phyloP scores from a whole-genome alignment of 805 yeast species.

The Brettanomyces sp. region DNA sequence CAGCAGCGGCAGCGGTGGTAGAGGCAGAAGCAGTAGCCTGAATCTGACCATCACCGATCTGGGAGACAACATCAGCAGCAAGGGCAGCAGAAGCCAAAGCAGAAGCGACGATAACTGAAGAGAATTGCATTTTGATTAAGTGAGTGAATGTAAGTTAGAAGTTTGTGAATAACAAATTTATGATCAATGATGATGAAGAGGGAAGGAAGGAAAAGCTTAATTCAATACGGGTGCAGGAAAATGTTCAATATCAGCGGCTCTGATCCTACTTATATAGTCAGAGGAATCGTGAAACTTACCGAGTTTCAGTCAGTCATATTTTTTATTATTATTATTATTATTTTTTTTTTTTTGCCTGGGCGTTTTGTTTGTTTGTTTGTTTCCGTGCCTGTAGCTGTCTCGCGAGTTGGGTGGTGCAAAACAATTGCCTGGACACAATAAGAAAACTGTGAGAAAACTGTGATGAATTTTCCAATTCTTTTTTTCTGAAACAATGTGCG shows the following conservation, averaged over 20 bases:
- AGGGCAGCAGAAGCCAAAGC: constrained; percentile 25
- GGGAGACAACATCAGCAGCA: constrained; percentile 34
- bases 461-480: no score
- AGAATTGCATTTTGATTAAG: constrained; percentile 14
- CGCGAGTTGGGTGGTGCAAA: no score
- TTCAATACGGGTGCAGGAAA: no score
- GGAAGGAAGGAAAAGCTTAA: not conserved
- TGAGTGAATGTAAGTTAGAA: constrained; percentile 2
- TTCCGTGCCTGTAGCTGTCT: no score
- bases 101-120: constrained; percentile 13
- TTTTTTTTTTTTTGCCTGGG: not conserved
- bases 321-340: no score
- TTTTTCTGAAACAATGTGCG: no score
- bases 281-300: not conserved
- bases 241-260: no score
- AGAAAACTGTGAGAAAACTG: no score
- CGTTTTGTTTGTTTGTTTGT: no score
- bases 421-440: no score
- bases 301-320: not conserved
- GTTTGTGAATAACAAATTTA: not conserved
- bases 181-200: constrained; percentile 1
- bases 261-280: not conserved
- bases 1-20: constrained; percentile 5
- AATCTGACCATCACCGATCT: constrained; percentile 55
- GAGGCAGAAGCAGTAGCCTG: constrained; percentile 28